Percentiles rank a stretch among this genome's conserved stretches.
Evolutionary conservation across 345 rosid species (phyloP).

Genomic region (Toxicodendron radicans): DNA sequence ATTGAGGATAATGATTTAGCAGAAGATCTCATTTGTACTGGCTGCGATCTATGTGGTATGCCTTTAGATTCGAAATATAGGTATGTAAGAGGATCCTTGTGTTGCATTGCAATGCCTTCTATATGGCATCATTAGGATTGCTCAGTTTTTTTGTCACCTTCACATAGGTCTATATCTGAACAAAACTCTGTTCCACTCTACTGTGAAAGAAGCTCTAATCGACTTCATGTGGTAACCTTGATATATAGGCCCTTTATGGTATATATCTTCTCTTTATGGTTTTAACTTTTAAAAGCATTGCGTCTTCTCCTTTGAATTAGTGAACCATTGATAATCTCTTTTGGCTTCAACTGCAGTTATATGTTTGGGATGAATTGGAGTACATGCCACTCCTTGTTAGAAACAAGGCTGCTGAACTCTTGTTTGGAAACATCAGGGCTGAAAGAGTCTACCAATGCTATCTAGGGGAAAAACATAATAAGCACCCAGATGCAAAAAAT

Average conservation of each 20-base stretch:
- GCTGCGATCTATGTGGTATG: constrained; percentile 52
- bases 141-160: background rate
- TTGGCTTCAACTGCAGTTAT: constrained; percentile 38
- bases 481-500: background rate
- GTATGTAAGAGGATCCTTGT: constrained; percentile 23
- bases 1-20: constrained; percentile 22
- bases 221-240: constrained; percentile 41
- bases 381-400: constrained; percentile 48
- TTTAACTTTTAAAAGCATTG: background rate
- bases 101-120: constrained; percentile 1
- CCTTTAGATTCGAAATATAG: constrained; percentile 38
- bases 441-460: constrained; percentile 34
- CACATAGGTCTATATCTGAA: constrained; percentile 30
- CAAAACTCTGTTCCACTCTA: constrained; percentile 31
- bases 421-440: constrained; percentile 56
- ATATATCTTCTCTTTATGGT: background rate
- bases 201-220: constrained; percentile 47
- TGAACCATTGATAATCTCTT: background rate
- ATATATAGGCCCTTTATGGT: constrained; percentile 63
- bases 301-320: background rate
- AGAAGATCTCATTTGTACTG: constrained; percentile 52
- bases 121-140: background rate
- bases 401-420: constrained; percentile 58
- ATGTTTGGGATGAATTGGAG: constrained; percentile 56
- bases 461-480: background rate